These are phyloP conservation scores for Colletotrichum tabaci DNA, from an alignment of 2,329 filamentous ascomycete genomes.

Conservation along the genomic window DNA sequence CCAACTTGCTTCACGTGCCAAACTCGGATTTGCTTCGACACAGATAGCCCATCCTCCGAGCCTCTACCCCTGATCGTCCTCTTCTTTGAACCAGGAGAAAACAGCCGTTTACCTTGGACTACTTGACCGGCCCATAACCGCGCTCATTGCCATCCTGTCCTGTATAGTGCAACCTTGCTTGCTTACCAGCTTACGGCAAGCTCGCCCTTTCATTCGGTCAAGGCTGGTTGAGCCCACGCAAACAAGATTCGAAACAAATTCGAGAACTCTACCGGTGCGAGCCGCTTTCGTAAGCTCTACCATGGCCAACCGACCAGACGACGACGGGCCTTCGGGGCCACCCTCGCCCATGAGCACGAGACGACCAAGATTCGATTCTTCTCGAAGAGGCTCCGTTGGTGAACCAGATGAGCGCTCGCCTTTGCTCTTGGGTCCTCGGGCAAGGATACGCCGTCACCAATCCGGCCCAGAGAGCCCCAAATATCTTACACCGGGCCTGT, in stretches of 20 bases:
- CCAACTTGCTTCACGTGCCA: conserved; percentile 26
- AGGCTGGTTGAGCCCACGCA: conserved; percentile 5
- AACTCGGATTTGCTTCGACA: background rate
- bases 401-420: conserved; percentile 61
- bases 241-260: conserved; percentile 18
- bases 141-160: conserved; percentile 15
- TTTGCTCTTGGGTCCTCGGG: conserved; percentile 57
- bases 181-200: background rate
- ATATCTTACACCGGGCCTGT: conserved; percentile 44
- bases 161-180: background rate
- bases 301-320: conserved; percentile 36
- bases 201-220: background rate
- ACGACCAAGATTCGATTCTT: conserved; percentile 37
- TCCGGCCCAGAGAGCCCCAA: conserved; percentile 44
- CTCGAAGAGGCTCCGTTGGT: conserved; percentile 30
- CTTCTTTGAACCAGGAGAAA: background rate
- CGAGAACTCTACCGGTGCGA: conserved; percentile 30
- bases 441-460: conserved; percentile 56
- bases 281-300: conserved; percentile 18
- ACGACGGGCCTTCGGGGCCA: conserved; percentile 36
- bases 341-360: conserved; percentile 39
- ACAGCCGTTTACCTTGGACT: background rate
- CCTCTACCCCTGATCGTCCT: conserved; percentile 10
- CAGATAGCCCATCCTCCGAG: background rate
- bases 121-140: background rate